Percentiles rank a stretch among this genome's conserved stretches.
Conservation (phyloP, 257 asterid species). For the Perilla frutescens region DNA sequence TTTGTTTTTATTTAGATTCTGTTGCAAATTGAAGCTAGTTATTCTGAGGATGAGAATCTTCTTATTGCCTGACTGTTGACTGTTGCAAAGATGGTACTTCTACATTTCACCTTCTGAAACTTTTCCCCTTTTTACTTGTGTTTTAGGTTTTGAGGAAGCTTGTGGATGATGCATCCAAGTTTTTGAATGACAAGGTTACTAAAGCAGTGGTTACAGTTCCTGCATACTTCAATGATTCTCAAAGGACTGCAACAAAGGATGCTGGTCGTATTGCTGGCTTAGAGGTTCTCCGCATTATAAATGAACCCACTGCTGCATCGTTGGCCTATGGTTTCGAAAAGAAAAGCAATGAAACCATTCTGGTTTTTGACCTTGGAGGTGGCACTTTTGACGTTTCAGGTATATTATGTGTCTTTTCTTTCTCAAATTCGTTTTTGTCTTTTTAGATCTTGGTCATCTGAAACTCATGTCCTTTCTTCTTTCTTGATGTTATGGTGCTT, state of each 20-base stretch:
- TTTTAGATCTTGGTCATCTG: not conserved
- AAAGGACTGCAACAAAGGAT: slow-evolving; percentile 93
- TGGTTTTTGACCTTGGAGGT: slow-evolving; percentile 92
- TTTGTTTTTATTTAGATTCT: slow-evolving; percentile 1
- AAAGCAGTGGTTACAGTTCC: slow-evolving; percentile 98
- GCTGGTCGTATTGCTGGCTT: slow-evolving; percentile 95
- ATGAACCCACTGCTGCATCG: slow-evolving; percentile 94
- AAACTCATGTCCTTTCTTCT: not conserved
- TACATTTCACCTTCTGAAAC: not conserved
- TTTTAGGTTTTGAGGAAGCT: slow-evolving; percentile 86
- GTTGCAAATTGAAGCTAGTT: not conserved
- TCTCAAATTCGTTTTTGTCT: not conserved
- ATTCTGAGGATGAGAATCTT: not conserved
- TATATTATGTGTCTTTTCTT: slow-evolving; percentile 29
- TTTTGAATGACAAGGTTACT: slow-evolving; percentile 86
- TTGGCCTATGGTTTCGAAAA: slow-evolving; percentile 91
- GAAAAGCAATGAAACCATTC: slow-evolving; percentile 82
- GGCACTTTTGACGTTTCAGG: slow-evolving; percentile 97
- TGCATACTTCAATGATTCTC: slow-evolving; percentile 92
- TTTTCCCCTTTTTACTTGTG: slow-evolving; percentile 16
- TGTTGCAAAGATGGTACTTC: not conserved
- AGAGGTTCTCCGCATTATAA: slow-evolving; percentile 86
- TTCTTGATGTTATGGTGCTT: slow-evolving; percentile 17
- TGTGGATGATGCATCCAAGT: slow-evolving; percentile 95
- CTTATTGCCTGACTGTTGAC: not conserved